These are phyloP conservation scores for Blastosporella zonata DNA, from an alignment of 1,284 basidiomycete species.

Conservation along the genomic window DNA sequence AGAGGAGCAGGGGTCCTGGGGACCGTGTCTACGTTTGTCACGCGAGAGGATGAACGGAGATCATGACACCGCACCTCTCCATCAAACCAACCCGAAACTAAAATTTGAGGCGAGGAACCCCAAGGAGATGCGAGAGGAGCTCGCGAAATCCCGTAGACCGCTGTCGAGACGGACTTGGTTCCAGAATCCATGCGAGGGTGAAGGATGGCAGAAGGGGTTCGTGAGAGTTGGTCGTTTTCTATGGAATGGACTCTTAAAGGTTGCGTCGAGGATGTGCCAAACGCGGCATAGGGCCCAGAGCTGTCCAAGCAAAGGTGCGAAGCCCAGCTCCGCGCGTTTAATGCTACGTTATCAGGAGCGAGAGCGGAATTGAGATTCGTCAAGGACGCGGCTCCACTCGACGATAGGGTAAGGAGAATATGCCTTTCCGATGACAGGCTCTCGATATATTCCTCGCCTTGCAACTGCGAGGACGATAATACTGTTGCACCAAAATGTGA, in stretches of 20 bases:
- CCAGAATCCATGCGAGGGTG: conserved; percentile 30
- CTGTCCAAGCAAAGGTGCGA: conserved; percentile 50
- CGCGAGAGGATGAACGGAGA: conserved; percentile 48
- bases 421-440: conserved; percentile 46
- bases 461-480: conserved; percentile 25
- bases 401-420: conserved; percentile 54
- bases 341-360: conserved; percentile 33
- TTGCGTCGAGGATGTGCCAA: conserved; percentile 58
- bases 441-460: conserved; percentile 45
- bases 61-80: conserved; percentile 69
- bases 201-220: conserved; percentile 46
- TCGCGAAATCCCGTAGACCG: conserved; percentile 67
- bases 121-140: conserved; percentile 58
- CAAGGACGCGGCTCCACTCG: conserved; percentile 48
- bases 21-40: conserved; percentile 14
- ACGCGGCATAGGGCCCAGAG: conserved; percentile 58
- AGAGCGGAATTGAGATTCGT: conserved; percentile 22
- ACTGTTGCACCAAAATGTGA: conserved; percentile 15
- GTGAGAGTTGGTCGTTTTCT: conserved; percentile 40
- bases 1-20: conserved; percentile 30
- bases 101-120: conserved; percentile 64
- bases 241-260: conserved; percentile 61
- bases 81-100: conserved; percentile 81
- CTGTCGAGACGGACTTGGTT: conserved; percentile 37
- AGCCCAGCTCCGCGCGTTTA: conserved; percentile 58